phyloP scores from a whole-genome alignment of 257 asterid species.

The Mitragyna speciosa region DNA sequence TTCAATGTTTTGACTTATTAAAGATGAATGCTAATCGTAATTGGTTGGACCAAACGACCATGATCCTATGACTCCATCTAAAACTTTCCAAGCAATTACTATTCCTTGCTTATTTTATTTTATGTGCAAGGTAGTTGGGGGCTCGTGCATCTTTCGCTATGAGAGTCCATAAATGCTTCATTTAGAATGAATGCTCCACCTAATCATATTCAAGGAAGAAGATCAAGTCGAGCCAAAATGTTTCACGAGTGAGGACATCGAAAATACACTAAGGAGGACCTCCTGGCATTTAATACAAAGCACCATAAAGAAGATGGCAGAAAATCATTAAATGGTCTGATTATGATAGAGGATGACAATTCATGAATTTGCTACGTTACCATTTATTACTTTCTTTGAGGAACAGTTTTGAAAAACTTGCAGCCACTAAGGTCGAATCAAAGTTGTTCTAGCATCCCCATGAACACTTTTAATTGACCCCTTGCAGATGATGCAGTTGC shows the following conservation, averaged over 20 bases:
- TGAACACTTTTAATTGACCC: too few relatives aligned
- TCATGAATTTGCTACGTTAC: conserved; percentile 6
- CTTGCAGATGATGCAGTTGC: too few relatives aligned
- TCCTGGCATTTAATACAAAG: conserved; percentile 11
- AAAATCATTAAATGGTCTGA: conserved; percentile 5
- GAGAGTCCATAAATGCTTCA: neutral
- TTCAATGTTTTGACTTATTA: neutral
- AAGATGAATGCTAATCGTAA: neutral
- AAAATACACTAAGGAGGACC: neutral
- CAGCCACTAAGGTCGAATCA: neutral
- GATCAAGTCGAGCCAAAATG: neutral
- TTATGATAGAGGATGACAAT: neutral
- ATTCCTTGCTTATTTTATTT: neutral
- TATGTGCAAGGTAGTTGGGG: neutral
- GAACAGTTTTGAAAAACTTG: neutral
- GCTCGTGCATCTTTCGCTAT: neutral
- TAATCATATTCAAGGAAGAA: neutral
- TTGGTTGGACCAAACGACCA: neutral
- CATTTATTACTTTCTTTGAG: conserved; percentile 2
- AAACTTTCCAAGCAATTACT: neutral
- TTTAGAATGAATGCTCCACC: conserved; percentile 6
- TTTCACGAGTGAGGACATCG: neutral
- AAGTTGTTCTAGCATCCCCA: neutral
- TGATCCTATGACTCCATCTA: neutral
- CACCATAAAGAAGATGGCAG: neutral